Evolutionary conservation across 345 rosid genomes (phyloP).

Genomic region (Jatropha curcas): DNA sequence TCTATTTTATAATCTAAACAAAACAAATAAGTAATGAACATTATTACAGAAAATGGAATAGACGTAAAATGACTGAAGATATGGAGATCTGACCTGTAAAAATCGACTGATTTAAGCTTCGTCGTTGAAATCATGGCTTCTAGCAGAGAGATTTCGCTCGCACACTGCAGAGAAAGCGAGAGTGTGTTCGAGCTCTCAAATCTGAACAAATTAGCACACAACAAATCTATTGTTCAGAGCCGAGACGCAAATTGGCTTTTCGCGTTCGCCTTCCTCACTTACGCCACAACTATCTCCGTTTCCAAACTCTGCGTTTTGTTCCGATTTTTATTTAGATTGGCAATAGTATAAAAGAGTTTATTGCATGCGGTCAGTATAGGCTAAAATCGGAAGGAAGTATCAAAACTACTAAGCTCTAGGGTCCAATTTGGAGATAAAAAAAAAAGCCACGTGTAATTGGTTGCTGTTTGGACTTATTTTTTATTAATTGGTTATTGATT

Average conservation of each 20-base stretch:
- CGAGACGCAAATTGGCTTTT: background rate
- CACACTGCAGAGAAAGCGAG: background rate
- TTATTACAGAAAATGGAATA: background rate
- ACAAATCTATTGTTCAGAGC: background rate
- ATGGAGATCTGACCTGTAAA: conserved; percentile 28
- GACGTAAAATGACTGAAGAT: background rate
- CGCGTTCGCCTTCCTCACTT: no score
- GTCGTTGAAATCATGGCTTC: conserved; percentile 29
- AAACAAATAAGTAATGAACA: background rate
- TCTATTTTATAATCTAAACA: background rate
- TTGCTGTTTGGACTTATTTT: no score
- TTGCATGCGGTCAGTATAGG: background rate
- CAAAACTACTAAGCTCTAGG: no score
- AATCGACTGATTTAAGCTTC: conserved; percentile 40
- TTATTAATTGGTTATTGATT: no score
- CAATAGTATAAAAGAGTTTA: no score
- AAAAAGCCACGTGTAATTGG: no score
- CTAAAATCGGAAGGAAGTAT: background rate
- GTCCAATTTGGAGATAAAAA: no score
- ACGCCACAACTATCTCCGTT: no score
- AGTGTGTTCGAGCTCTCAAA: background rate
- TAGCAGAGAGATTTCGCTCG: background rate
- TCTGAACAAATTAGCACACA: conserved; percentile 7
- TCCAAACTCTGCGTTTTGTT: background rate
- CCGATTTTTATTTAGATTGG: background rate